Evolutionary conservation across 306 rosid genomes (phyloP).

Genomic region (Aeschynomene evenia): DNA sequence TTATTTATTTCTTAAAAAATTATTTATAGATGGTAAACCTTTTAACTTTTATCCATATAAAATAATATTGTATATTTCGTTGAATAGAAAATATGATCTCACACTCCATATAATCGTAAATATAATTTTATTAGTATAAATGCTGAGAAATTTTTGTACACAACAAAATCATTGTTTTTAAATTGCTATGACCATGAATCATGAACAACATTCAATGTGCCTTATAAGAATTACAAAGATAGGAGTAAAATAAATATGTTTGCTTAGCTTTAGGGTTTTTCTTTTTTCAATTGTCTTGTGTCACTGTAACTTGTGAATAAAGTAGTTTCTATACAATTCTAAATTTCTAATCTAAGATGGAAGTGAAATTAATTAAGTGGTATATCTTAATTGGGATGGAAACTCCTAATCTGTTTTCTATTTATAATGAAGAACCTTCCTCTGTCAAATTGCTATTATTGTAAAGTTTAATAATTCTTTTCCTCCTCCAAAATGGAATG

Average conservation of each 20-base stretch:
- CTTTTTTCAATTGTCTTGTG: constrained; percentile 23
- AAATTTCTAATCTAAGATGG: constrained; percentile 11
- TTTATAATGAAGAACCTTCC: not conserved
- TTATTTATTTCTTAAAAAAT: too few species aligned
- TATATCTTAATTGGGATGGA: constrained; percentile 4
- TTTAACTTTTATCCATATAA: too few species aligned
- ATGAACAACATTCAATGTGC: constrained; percentile 31
- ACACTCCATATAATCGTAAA: too few species aligned
- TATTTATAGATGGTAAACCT: too few species aligned
- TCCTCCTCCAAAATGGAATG: too few species aligned
- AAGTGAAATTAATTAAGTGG: not conserved
- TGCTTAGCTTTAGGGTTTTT: not conserved
- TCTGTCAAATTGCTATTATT: not conserved
- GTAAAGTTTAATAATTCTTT: not conserved
- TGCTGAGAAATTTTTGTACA: too few species aligned
- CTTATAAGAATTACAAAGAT: constrained; percentile 4
- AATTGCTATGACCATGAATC: constrained; percentile 22
- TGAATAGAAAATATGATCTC: too few species aligned
- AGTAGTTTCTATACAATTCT: constrained; percentile 12
- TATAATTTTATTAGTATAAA: too few species aligned
- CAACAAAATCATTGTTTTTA: too few species aligned
- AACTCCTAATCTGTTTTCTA: not conserved
- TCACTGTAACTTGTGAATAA: constrained; percentile 39
- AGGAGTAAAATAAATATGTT: constrained; percentile 25
- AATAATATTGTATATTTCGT: too few species aligned